Evolutionary conservation across 768 basidiomycete species (phyloP).

Genomic region (Gautieria morchelliformis): DNA sequence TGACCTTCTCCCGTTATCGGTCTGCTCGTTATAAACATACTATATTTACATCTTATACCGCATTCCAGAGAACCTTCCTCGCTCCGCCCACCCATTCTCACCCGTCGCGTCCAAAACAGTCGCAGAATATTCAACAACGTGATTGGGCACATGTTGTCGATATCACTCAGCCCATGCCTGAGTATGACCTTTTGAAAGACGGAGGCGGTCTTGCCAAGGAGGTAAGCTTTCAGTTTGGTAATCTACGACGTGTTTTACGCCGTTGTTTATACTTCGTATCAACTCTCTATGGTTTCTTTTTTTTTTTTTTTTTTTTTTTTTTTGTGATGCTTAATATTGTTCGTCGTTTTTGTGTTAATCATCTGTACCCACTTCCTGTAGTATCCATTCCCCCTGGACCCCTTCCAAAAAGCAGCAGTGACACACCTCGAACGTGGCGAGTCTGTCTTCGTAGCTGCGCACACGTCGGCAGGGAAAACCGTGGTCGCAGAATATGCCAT

Average conservation of each 20-base stretch:
- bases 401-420: conserved; percentile 97
- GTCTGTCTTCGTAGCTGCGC: conserved; percentile 98
- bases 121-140: conserved; percentile 52
- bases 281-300: no score
- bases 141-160: conserved; percentile 99
- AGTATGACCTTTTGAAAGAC: conserved; percentile 1
- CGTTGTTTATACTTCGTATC: no score
- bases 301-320: background rate
- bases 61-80: conserved; percentile 43
- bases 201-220: conserved; percentile 4
- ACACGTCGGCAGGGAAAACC: conserved; percentile 99
- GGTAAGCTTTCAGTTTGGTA: background rate
- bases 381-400: conserved; percentile 99
- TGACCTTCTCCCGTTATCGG: conserved; percentile 30
- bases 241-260: no score
- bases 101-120: conserved; percentile 19
- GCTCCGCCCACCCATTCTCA: conserved; percentile 36
- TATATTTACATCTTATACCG: background rate
- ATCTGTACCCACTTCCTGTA: conserved; percentile 19
- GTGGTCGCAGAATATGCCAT: conserved; percentile 99
- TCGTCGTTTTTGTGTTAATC: background rate
- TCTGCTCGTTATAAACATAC: conserved; percentile 15
- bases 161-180: conserved; percentile 72
- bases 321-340: background rate
- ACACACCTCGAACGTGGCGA: conserved; percentile 97